phyloP scores from a whole-genome alignment of 805 yeast genomes.

The Komagataella pseudopastoris region DNA sequence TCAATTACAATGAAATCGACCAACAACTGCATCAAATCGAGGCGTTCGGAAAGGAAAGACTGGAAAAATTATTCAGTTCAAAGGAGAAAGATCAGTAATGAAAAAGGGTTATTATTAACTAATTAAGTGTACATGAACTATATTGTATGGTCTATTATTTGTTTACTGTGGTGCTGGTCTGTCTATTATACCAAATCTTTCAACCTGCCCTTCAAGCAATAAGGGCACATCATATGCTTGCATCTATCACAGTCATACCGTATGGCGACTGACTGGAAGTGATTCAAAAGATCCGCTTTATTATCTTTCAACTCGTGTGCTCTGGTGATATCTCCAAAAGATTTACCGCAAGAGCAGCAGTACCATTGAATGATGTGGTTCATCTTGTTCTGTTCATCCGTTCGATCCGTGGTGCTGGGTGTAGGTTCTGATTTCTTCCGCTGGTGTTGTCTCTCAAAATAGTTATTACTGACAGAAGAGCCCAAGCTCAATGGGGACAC shows the following conservation, averaged over 20 bases:
- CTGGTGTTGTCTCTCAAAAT: background rate
- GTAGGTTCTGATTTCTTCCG: background rate
- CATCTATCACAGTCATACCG: slow-evolving; percentile 16
- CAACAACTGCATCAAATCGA: slow-evolving; percentile 14
- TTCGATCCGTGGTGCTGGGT: background rate
- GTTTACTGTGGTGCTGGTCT: background rate
- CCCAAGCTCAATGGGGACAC: background rate
- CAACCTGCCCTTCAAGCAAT: slow-evolving; percentile 16
- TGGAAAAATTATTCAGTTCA: slow-evolving; percentile 2
- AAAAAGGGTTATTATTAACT: background rate
- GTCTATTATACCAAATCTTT: slow-evolving; percentile 7
- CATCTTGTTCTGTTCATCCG: slow-evolving; percentile 2
- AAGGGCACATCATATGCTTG: slow-evolving; percentile 19
- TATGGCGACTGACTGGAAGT: background rate
- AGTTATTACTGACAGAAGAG: background rate
- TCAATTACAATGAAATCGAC: slow-evolving; percentile 29
- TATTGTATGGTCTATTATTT: background rate
- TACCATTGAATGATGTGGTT: slow-evolving; percentile 18
- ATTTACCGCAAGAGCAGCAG: slow-evolving; percentile 17
- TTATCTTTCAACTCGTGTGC: background rate
- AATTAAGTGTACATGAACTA: background rate
- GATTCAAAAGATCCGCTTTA: background rate
- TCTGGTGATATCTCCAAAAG: slow-evolving; percentile 11
- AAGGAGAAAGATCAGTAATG: background rate
- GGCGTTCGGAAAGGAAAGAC: slow-evolving; percentile 1